These are phyloP conservation scores for Debaryomyces nepalensis DNA, from an alignment of 1,139 yeast genomes.

Conservation along the genomic window DNA sequence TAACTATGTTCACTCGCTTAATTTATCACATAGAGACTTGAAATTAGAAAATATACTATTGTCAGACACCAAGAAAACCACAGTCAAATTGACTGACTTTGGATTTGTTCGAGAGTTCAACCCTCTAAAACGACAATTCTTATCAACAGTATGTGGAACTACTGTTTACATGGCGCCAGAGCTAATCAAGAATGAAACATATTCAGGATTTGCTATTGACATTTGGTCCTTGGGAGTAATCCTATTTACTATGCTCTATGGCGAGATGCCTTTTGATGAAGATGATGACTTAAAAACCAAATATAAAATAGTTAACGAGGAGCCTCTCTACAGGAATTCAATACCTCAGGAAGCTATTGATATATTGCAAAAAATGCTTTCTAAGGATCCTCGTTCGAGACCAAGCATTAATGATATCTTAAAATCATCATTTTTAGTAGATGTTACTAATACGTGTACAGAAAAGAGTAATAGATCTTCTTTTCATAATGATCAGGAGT, in stretches of 20 bases:
- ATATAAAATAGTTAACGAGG: conserved; percentile 62
- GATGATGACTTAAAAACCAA: conserved; percentile 73
- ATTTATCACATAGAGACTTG: conserved; percentile 88
- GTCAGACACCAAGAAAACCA: conserved; percentile 61
- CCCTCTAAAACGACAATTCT: conserved; percentile 53
- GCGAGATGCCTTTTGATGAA: conserved; percentile 90
- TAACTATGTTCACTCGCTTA: conserved; percentile 78
- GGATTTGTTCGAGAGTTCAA: conserved; percentile 86
- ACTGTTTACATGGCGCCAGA: conserved; percentile 98
- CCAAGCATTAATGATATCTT: conserved; percentile 66
- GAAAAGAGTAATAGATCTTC: conserved; percentile 21
- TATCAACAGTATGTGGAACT: conserved; percentile 92
- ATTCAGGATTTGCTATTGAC: conserved; percentile 83
- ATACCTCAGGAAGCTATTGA: conserved; percentile 53
- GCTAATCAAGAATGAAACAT: conserved; percentile 65
- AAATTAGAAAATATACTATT: conserved; percentile 84
- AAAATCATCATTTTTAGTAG: conserved; percentile 62
- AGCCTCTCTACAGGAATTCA: conserved; percentile 58
- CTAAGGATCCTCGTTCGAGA: conserved; percentile 68
- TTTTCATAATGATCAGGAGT: conserved; percentile 35
- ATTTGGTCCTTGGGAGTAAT: conserved; percentile 94
- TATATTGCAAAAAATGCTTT: conserved; percentile 58
- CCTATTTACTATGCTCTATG: conserved; percentile 85
- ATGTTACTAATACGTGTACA: conserved; percentile 32
- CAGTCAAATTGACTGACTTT: conserved; percentile 82